Base-by-base conservation (phyloP, 306 rosid genomes). In the Begonia peltatifolia region DNA sequence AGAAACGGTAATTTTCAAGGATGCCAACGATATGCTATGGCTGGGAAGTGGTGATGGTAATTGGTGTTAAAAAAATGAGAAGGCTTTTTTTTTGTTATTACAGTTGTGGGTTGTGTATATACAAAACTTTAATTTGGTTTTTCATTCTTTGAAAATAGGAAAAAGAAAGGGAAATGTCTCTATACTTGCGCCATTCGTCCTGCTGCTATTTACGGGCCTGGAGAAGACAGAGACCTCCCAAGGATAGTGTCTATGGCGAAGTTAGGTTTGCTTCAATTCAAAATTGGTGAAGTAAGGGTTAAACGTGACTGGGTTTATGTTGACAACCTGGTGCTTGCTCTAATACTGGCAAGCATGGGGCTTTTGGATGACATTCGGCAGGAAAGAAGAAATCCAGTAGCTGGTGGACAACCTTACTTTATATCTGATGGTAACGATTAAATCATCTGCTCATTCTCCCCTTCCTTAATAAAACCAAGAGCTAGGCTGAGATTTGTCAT, bases 351-450 rank as follows among this genome's bases (percentile, higher is more conserved):
- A 16, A 85, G 99, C 71, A 86, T 85, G 95, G 99, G 95, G 52
- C 95, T 90, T 73, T 63, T 86, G 78, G 81, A 83, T 67, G 78
- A 70, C 67, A 63, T 56, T 49, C 74, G 75, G 48, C 64, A 65
- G 55, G 65, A 59, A 66, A 79, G 74, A 52, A 68, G 63, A 38
- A 70, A 11, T n/a, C 94, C 84, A 13, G 50, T 72, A 38, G 95
- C 99, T 71, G 88, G 86, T 68, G 95, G 95, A 54, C 95, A 90
- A 73, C 80, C 99, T 9, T 86, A 90, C 66, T 90, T 86, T 59
- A 72, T 90, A 74, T 90, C 86, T 11, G 99, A 90, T 9, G 95
- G 99, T 90, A 72, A 77, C 54, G 5, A 49, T 56, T 16, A 35
- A 49, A 52, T 46, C 56, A 17, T 58, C 7, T 4, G n/a, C 10